Conservation (phyloP, 108 stramenopile genomes). For the Cylindrotheca fusiformis region DNA sequence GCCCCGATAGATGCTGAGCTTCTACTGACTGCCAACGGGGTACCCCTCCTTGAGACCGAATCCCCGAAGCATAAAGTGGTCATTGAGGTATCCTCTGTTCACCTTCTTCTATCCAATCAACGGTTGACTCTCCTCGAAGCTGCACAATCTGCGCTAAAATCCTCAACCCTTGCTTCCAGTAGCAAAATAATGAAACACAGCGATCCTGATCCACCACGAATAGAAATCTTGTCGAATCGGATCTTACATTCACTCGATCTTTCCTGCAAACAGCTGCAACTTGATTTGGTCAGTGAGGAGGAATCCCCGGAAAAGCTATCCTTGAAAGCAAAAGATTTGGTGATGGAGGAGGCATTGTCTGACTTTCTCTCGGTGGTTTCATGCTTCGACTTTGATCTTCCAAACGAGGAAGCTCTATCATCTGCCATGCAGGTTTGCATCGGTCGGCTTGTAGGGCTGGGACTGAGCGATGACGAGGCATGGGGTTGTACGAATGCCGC, state of each 20-base stretch:
- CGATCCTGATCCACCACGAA: slow-evolving; percentile 35
- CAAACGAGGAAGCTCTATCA: slow-evolving; percentile 54
- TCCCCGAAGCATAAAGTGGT: slow-evolving; percentile 32
- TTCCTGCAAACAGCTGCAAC: slow-evolving; percentile 15
- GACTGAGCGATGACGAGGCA: slow-evolving; percentile 48
- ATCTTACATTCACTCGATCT: slow-evolving; percentile 34
- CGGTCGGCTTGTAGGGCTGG: slow-evolving; percentile 49
- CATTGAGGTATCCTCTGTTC: slow-evolving; percentile 40
- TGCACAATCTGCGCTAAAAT: slow-evolving; percentile 4
- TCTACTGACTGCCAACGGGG: slow-evolving; percentile 20
- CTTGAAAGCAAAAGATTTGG: slow-evolving; percentile 18
- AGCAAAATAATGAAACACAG: neutral
- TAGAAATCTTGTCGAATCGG: slow-evolving; percentile 37
- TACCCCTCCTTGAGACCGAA: slow-evolving; percentile 28
- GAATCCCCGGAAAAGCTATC: slow-evolving; percentile 9
- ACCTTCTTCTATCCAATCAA: slow-evolving; percentile 34
- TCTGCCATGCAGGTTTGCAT: slow-evolving; percentile 59
- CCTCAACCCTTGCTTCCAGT: slow-evolving; percentile 1
- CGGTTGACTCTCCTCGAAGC: slow-evolving; percentile 25
- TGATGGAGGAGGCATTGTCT: slow-evolving; percentile 46
- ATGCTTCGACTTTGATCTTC: slow-evolving; percentile 56
- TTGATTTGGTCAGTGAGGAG: slow-evolving; percentile 30
- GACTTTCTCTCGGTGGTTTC: slow-evolving; percentile 52
- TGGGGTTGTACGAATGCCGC: slow-evolving; percentile 47
- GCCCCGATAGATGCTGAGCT: slow-evolving; percentile 39